These are phyloP conservation scores for Blastobotrys muscicola DNA, from an alignment of 805 yeast genomes.

Conservation along the genomic window DNA sequence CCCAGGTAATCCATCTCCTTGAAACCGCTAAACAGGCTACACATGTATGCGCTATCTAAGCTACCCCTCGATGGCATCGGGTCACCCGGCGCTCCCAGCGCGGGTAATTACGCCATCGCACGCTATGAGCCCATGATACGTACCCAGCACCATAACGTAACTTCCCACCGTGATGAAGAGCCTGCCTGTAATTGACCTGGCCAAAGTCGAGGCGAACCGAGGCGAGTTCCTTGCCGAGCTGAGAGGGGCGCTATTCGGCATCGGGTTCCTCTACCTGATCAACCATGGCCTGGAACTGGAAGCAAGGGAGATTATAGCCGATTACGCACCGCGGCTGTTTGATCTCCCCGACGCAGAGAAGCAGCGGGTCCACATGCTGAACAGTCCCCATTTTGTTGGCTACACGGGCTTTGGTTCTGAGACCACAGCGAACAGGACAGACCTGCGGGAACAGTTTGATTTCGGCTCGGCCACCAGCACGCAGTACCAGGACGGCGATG, in stretches of 20 bases:
- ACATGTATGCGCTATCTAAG: too few species aligned
- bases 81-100: too few species aligned
- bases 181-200: conserved; percentile 35
- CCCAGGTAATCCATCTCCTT: too few species aligned
- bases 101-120: too few species aligned
- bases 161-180: conserved; percentile 5
- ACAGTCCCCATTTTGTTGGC: conserved; percentile 51
- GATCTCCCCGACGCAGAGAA: conserved; percentile 39
- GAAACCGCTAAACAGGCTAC: too few species aligned
- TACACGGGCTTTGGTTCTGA: conserved; percentile 50
- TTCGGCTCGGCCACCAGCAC: conserved; percentile 35
- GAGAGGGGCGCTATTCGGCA: conserved; percentile 41
- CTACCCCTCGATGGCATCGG: too few species aligned
- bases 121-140: too few species aligned
- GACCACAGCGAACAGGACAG: conserved; percentile 43
- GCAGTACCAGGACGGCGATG: conserved; percentile 36
- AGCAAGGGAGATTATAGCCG: conserved; percentile 28
- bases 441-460: conserved; percentile 56
- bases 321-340: conserved; percentile 37
- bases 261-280: conserved; percentile 45
- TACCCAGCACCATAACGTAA: too few species aligned
- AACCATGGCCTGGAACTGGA: conserved; percentile 38
- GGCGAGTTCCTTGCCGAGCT: conserved; percentile 31
- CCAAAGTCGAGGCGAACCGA: conserved; percentile 34
- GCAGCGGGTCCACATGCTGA: conserved; percentile 40